phyloP scores from a whole-genome alignment of 805 yeast species.

The Metschnikowia noctiluminum region DNA sequence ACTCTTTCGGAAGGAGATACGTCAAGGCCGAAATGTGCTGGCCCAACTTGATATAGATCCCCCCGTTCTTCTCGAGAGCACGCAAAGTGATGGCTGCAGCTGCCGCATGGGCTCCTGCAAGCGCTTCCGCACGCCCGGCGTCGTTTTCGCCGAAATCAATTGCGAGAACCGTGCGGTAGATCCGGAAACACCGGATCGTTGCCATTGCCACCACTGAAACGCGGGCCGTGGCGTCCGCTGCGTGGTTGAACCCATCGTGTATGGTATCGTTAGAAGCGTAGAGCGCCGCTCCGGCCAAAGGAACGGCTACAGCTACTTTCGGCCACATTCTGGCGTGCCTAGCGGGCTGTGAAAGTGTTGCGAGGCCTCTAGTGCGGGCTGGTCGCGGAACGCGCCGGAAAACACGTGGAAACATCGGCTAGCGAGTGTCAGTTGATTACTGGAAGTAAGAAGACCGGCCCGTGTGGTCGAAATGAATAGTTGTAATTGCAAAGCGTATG shows the following conservation, averaged over 20 bases:
- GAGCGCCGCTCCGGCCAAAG: constrained; percentile 14
- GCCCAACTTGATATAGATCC: constrained; percentile 89
- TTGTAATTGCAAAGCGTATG: too few species aligned
- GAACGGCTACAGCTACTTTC: constrained; percentile 11
- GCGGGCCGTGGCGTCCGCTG: constrained; percentile 42
- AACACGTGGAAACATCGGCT: too few species aligned
- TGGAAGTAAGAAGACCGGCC: too few species aligned
- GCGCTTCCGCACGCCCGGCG: constrained; percentile 46
- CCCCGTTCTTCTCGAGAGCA: constrained; percentile 85
- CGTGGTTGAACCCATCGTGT: constrained; percentile 33
- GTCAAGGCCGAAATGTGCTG: constrained; percentile 93
- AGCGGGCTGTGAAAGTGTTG: neutral
- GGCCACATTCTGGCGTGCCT: constrained; percentile 5
- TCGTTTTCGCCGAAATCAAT: constrained; percentile 37
- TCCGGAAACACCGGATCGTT: constrained; percentile 65
- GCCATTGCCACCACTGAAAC: constrained; percentile 66
- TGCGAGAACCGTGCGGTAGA: constrained; percentile 59
- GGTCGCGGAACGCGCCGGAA: too few species aligned
- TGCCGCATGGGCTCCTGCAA: constrained; percentile 62
- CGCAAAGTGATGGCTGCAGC: constrained; percentile 77
- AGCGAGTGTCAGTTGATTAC: too few species aligned
- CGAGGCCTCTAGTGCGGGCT: neutral
- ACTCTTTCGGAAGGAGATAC: constrained; percentile 83
- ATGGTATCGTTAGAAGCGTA: constrained; percentile 38
- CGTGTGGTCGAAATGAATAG: too few species aligned